These are phyloP conservation scores for Quercus tomentella DNA, from an alignment of 331 rosid genomes.

Conservation along the genomic window DNA sequence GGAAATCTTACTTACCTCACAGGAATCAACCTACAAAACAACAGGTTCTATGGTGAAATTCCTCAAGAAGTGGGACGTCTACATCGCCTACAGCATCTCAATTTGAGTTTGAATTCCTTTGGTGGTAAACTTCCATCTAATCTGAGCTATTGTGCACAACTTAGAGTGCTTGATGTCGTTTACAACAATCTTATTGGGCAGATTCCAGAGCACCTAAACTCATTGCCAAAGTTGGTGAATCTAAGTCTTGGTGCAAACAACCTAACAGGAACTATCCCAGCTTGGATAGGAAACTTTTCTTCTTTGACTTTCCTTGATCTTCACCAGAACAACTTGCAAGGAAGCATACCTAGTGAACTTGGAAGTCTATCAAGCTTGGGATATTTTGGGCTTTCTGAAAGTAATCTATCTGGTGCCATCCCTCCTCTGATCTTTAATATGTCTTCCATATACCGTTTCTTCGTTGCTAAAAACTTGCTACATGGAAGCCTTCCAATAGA, in stretches of 20 bases:
- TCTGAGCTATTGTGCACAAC: slow-evolving; percentile 3
- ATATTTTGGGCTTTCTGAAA: accelerated
- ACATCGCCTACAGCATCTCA: not conserved
- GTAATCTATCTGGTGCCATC: no score
- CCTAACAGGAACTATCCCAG: no score
- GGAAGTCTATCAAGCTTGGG: not conserved
- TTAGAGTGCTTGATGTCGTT: not conserved
- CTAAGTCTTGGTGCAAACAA: no score
- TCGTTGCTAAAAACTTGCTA: no score
- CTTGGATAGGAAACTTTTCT: no score
- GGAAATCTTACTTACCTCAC: slow-evolving; percentile 15
- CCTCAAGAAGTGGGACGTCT: slow-evolving; percentile 19
- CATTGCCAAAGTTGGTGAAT: no score
- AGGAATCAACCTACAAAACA: not conserved
- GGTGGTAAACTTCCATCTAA: not conserved
- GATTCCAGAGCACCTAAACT: not conserved
- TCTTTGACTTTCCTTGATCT: no score
- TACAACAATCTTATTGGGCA: not conserved
- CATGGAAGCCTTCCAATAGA: no score
- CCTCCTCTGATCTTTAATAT: no score
- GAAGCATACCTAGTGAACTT: slow-evolving; percentile 14
- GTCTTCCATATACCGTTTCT: no score
- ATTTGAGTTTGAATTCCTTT: not conserved
- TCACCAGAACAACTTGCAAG: no score
- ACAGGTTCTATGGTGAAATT: slow-evolving; percentile 2